These are phyloP conservation scores for Gastrodia elata DNA, from an alignment of 106 monocot genomes.

Conservation along the genomic window DNA sequence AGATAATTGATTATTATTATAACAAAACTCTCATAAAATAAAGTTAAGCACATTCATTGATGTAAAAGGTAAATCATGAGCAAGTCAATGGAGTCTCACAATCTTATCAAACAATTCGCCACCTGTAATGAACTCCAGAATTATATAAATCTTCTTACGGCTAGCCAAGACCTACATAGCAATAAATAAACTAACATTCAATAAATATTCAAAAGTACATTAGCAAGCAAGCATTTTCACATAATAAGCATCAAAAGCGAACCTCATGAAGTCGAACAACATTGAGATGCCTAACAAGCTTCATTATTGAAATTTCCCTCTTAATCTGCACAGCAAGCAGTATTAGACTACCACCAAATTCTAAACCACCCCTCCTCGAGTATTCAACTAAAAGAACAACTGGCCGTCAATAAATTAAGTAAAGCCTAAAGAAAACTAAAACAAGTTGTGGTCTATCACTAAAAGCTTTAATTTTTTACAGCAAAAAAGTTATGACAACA, in stretches of 20 bases:
- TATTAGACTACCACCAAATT: neutral
- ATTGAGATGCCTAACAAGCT: conserved; percentile 86
- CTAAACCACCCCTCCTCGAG: neutral
- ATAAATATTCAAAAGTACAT: neutral
- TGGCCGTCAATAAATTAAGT: neutral
- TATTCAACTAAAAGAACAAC: conserved; percentile 3
- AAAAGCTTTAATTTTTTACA: neutral
- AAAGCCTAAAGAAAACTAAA: neutral
- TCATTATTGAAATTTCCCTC: conserved; percentile 96
- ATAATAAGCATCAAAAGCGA: neutral
- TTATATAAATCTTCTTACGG: conserved; percentile 89
- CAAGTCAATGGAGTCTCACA: conserved; percentile 30
- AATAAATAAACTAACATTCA: conserved; percentile 3
- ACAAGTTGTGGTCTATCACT: neutral
- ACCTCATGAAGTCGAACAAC: conserved; percentile 89
- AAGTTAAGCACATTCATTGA: too few species aligned
- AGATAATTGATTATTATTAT: neutral
- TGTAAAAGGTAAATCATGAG: neutral
- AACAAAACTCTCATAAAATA: neutral
- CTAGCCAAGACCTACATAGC: conserved; percentile 77
- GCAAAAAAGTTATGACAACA: neutral
- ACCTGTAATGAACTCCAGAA: conserved; percentile 87
- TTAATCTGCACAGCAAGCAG: conserved; percentile 48
- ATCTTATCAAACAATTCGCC: conserved; percentile 97
- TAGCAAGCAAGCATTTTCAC: neutral